phyloP scores from a whole-genome alignment of 129 eudicot species.

The Escallonia herrerae region DNA sequence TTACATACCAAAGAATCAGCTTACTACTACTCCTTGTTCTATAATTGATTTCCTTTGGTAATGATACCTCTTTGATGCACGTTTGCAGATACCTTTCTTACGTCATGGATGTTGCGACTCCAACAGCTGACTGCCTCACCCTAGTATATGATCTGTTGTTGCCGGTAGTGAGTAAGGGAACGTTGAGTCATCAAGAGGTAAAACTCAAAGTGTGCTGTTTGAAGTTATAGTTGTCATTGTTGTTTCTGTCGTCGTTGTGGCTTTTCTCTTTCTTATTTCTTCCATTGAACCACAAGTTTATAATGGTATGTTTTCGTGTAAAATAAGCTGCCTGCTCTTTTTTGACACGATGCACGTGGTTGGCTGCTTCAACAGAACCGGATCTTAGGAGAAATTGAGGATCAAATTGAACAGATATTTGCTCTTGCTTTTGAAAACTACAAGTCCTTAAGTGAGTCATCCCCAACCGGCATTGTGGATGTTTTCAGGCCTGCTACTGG shows the following conservation, averaged over 20 bases:
- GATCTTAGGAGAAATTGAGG: slow-evolving; percentile 67
- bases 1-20: neutral
- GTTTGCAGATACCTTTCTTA: slow-evolving; percentile 66
- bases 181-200: slow-evolving; percentile 92
- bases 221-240: neutral
- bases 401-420: slow-evolving; percentile 62
- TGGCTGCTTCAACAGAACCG: slow-evolving; percentile 52
- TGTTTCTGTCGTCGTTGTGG: too few species aligned
- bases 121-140: slow-evolving; percentile 71
- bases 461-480: slow-evolving; percentile 67
- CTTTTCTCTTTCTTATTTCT: too few species aligned
- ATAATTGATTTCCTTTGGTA: neutral
- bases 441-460: slow-evolving; percentile 61
- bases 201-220: slow-evolving; percentile 6
- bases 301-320: neutral
- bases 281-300: too few species aligned
- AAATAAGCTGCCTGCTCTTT: slow-evolving; percentile 4
- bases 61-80: slow-evolving; percentile 1
- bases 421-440: slow-evolving; percentile 65
- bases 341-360: neutral
- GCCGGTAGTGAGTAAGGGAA: slow-evolving; percentile 71
- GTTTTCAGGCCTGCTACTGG: slow-evolving; percentile 67
- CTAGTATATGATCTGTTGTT: slow-evolving; percentile 53
- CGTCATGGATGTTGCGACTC: slow-evolving; percentile 88
- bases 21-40: too few species aligned